These are phyloP conservation scores for Podospora australis DNA, from an alignment of 495 filamentous ascomycete species.

Conservation along the genomic window DNA sequence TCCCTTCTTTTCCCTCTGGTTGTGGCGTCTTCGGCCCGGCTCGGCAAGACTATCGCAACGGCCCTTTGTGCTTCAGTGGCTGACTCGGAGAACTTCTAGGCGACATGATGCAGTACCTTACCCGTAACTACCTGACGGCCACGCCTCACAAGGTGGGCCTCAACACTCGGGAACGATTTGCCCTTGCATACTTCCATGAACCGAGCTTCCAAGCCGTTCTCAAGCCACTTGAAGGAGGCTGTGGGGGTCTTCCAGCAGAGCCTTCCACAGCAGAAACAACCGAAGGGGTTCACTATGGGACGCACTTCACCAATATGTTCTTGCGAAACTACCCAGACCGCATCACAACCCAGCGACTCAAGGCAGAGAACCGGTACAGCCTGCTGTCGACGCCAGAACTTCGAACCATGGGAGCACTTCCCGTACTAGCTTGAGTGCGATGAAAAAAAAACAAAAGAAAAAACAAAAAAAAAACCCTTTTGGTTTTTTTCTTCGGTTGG, in stretches of 20 bases:
- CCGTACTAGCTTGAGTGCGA: background rate
- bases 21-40: background rate
- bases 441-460: background rate
- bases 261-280: background rate
- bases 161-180: conserved; percentile 36
- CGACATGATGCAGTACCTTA: conserved; percentile 45
- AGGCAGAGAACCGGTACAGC: conserved; percentile 22
- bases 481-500: background rate
- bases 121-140: conserved; percentile 31
- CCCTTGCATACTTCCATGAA: conserved; percentile 43
- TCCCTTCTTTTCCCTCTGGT: background rate
- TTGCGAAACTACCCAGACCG: conserved; percentile 41
- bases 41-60: background rate
- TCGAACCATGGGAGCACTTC: conserved; percentile 20
- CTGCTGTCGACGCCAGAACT: conserved; percentile 20
- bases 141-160: conserved; percentile 44
- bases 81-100: conserved; percentile 16
- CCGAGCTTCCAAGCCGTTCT: conserved; percentile 40
- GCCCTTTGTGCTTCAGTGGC: background rate
- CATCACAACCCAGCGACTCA: conserved; percentile 34
- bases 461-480: background rate
- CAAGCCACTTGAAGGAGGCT: conserved; percentile 26
- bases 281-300: conserved; percentile 40
- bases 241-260: conserved; percentile 9
- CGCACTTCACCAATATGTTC: conserved; percentile 46